These are phyloP conservation scores for Salix arbutifolia DNA, from an alignment of 345 rosid genomes.

Conservation along the genomic window DNA sequence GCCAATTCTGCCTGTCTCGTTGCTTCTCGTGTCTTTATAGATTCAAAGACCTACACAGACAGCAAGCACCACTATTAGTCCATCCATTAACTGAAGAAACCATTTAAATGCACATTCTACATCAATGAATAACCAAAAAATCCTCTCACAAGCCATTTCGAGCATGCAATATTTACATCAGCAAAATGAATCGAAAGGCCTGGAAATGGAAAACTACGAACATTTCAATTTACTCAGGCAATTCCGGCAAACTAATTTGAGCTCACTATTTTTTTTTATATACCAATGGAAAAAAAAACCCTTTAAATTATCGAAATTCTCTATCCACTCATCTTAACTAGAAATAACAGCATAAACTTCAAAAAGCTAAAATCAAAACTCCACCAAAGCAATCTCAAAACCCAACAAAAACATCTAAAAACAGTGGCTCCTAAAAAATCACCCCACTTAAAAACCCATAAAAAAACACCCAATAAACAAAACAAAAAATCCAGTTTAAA, in stretches of 20 bases:
- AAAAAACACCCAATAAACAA: neutral
- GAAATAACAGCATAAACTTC: neutral
- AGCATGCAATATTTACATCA: neutral
- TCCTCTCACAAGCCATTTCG: neutral
- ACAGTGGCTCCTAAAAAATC: neutral
- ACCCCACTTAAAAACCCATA: neutral
- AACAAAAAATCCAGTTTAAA: neutral
- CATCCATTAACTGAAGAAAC: neutral
- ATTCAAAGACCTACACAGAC: conserved; percentile 63
- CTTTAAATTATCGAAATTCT: neutral
- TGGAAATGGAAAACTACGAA: neutral
- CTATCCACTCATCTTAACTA: neutral
- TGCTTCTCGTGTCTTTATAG: conserved; percentile 70
- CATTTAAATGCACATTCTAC: neutral
- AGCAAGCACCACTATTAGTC: neutral
- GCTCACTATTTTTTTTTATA: neutral
- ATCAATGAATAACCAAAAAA: neutral
- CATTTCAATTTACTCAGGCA: neutral
- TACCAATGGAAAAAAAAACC: neutral
- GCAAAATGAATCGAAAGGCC: neutral
- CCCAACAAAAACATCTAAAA: neutral
- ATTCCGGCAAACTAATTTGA: too few species aligned
- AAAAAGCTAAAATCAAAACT: neutral
- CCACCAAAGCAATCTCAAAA: neutral
- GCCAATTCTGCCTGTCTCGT: conserved; percentile 65